A percentile compares a stretch with the other conserved stretches of the same genome.
Evolutionary conservation across 495 filamentous ascomycete genomes (phyloP).

Genomic region (Penicillium herquei): DNA sequence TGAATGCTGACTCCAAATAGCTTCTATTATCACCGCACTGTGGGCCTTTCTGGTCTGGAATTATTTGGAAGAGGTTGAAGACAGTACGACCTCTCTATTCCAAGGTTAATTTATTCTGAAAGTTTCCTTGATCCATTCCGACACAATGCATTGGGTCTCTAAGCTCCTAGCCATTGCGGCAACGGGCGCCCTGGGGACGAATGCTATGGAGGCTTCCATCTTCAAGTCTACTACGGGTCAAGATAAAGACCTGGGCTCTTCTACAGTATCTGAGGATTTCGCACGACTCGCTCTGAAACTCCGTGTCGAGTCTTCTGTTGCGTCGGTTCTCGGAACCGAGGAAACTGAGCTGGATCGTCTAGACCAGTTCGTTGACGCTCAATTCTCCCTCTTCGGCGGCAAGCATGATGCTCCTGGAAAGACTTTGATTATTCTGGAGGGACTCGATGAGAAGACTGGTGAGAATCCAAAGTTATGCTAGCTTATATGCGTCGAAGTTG

Average conservation of each 20-base stretch:
- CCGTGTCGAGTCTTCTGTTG: slow-evolving; percentile 51
- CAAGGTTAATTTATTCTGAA: background rate
- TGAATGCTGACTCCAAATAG: background rate
- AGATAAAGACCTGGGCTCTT: background rate
- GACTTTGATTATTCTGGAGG: slow-evolving; percentile 49
- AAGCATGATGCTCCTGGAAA: slow-evolving; percentile 16
- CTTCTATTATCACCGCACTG: background rate
- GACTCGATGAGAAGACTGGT: slow-evolving; percentile 43
- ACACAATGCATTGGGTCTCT: slow-evolving; percentile 30
- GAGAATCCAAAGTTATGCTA: slow-evolving; percentile 5
- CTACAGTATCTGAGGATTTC: slow-evolving; percentile 38
- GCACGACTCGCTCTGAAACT: slow-evolving; percentile 55
- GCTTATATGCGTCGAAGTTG: background rate
- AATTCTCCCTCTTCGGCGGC: slow-evolving; percentile 39
- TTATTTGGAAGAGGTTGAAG: too few relatives aligned
- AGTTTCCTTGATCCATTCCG: background rate
- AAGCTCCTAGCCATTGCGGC: slow-evolving; percentile 29
- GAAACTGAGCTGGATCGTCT: slow-evolving; percentile 47
- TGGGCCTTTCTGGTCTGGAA: background rate
- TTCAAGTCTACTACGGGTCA: slow-evolving; percentile 32
- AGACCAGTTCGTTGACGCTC: slow-evolving; percentile 46
- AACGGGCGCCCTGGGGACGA: slow-evolving; percentile 24
- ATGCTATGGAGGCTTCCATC: slow-evolving; percentile 35
- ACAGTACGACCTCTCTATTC: background rate
- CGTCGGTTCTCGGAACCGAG: slow-evolving; percentile 44